Evolutionary conservation across 2,329 filamentous ascomycete genomes (phyloP), one percentile per base, ranked within the genome.

Genomic region (Hypoxylon sp.): DNA sequence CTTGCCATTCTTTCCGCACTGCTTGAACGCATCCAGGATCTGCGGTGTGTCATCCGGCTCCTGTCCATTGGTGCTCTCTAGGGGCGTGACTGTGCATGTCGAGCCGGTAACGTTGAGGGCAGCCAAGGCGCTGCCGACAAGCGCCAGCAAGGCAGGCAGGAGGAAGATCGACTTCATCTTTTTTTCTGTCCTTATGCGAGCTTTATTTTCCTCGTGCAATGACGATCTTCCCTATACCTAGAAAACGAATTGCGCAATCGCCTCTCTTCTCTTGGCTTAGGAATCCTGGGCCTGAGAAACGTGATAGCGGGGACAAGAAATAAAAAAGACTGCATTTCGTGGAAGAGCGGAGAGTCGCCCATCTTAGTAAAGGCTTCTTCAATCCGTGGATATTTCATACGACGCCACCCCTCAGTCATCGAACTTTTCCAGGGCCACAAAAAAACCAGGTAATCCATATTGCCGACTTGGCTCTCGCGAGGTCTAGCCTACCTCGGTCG

Each of bases 11-110:
- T 79, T 78, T 2, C 84, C 76, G 70, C 85, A 87, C 28, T 81
- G 74, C 25, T 79, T 72, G 74, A 87, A 86, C 0, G 86, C 85
- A 3, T 81, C 68, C 0, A 85, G 69, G 51, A 87, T 86, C 41
- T 85, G 82, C 6, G 84, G 83, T 23, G 83, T 81, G 73, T 87
- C 85, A 70, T 87, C 84, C 25, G 75, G 72, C 23, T 73, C 74
- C 25, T 53, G 30, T 41, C 70, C 68, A 32, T 60, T 68, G 32
- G 63, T 50, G 23, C 65, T 70, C 4, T 56, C 63, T 14, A 75
- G 65, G n/a, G 75, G 74, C 25, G 74, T 77, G 23, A 75, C 74
- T 9, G 75, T 76, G 60, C 75, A 77, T 23, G 74, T 76, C 38
- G 73, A 73, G 17, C 73, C 74, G 11, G 71, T 73, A 2, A 75